phyloP scores from a whole-genome alignment of 768 basidiomycete genomes.

The Dacryopinax primogenitus region DNA sequence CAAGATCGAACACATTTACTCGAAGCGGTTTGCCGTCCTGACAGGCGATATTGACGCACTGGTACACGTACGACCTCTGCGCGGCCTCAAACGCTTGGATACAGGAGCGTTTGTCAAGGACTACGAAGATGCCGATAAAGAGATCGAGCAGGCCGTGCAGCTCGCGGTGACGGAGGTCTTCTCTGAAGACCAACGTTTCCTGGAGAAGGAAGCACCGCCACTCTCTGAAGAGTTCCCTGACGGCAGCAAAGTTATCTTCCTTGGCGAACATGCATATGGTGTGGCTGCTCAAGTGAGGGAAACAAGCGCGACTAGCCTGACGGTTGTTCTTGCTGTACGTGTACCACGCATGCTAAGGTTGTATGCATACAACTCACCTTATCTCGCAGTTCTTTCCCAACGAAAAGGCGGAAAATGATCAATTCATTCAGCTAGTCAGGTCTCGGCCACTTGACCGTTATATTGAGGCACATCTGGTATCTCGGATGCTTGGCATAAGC shows the following conservation, averaged over 20 bases:
- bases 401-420: conserved; percentile 64
- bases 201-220: conserved; percentile 71
- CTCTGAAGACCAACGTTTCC: conserved; percentile 77
- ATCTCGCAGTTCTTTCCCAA: conserved; percentile 64
- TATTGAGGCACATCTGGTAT: conserved; percentile 63
- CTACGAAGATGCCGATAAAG: conserved; percentile 71
- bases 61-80: conserved; percentile 79
- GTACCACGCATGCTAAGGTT: neutral
- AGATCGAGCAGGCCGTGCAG: conserved; percentile 77
- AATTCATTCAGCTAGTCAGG: conserved; percentile 57
- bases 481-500: conserved; percentile 60
- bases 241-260: conserved; percentile 86
- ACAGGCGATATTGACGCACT: conserved; percentile 70
- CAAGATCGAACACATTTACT: conserved; percentile 68
- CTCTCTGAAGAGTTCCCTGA: conserved; percentile 81
- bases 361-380: neutral
- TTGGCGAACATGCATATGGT: conserved; percentile 92
- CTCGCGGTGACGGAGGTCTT: conserved; percentile 66
- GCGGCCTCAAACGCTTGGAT: conserved; percentile 82
- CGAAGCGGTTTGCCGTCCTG: conserved; percentile 77
- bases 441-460: conserved; percentile 44
- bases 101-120: conserved; percentile 89
- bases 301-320: conserved; percentile 55
- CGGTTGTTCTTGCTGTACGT: conserved; percentile 76
- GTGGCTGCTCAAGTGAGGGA: conserved; percentile 78